A percentile compares a stretch with the other conserved stretches of the same genome.
Conservation (phyloP, 805 yeast species). For the Schwanniomyces sp. region DNA sequence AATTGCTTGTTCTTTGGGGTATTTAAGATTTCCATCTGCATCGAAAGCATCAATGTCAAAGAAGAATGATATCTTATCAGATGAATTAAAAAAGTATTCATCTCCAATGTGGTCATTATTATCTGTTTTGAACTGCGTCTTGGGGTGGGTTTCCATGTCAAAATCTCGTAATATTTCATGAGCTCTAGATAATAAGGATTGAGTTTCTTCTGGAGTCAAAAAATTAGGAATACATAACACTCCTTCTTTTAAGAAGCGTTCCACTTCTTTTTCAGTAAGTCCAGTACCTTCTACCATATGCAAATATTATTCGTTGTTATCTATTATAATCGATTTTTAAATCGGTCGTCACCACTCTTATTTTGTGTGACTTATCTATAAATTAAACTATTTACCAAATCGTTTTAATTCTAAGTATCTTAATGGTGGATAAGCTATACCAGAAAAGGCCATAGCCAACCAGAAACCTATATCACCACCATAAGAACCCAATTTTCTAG, state of each 20-base stretch:
- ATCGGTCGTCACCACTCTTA: background rate
- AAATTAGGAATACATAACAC: conserved; percentile 60
- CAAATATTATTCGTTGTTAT: background rate
- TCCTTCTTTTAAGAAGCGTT: conserved; percentile 54
- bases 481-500: conserved; percentile 24
- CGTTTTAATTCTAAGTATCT: conserved; percentile 31
- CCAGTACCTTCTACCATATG: conserved; percentile 4
- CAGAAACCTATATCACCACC: conserved; percentile 42
- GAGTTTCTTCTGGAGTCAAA: conserved; percentile 42
- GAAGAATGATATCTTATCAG: conserved; percentile 68
- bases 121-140: conserved; percentile 67
- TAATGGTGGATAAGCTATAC: conserved; percentile 27
- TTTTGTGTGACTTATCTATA: background rate
- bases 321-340: background rate
- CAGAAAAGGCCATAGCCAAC: conserved; percentile 35
- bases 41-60: conserved; percentile 73
- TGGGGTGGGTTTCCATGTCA: conserved; percentile 59
- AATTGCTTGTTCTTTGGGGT: conserved; percentile 56
- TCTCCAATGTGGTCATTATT: conserved; percentile 67
- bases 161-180: conserved; percentile 46
- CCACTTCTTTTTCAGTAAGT: conserved; percentile 51
- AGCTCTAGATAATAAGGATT: conserved; percentile 42
- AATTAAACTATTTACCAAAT: conserved; percentile 18
- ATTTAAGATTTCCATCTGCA: conserved; percentile 47
- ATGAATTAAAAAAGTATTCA: conserved; percentile 64